Percentiles rank a stretch among this genome's conserved stretches.
Conservation (phyloP, 148 eudicot genomes). For the Mesembryanthemum crystallinum region DNA sequence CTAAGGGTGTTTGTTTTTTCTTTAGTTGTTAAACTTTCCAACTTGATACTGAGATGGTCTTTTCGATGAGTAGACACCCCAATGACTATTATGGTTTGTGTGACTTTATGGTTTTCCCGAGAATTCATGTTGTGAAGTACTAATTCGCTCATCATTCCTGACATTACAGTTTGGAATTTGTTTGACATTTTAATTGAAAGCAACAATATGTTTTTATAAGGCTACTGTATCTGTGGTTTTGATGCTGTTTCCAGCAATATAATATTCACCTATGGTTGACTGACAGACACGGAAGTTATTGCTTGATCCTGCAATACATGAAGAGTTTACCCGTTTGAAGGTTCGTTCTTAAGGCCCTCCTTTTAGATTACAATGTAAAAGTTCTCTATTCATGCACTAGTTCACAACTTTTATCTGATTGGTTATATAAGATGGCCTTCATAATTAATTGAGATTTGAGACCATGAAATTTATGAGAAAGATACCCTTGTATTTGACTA, state of each 20-base stretch:
- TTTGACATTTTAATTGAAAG: not conserved
- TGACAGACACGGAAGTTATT: slow-evolving; percentile 81
- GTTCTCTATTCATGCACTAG: slow-evolving; percentile 5
- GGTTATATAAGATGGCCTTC: not conserved
- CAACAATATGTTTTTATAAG: not conserved
- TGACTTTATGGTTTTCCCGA: not conserved
- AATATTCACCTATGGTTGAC: slow-evolving; percentile 8
- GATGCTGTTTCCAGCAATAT: not conserved
- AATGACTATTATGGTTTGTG: not conserved
- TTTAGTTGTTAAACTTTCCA: not conserved
- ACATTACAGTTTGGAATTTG: not conserved
- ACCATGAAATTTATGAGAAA: not conserved
- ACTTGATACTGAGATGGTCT: not conserved
- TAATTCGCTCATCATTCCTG: not conserved
- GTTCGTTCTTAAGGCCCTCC: slow-evolving; percentile 34
- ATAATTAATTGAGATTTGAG: not conserved
- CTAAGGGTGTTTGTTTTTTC: not conserved
- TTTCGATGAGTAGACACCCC: not conserved
- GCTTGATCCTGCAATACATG: slow-evolving; percentile 99
- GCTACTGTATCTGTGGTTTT: not conserved
- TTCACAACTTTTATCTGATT: not conserved
- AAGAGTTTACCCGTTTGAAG: slow-evolving; percentile 92
- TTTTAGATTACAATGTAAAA: not conserved
- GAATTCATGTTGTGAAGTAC: not conserved
- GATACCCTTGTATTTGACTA: not conserved